A percentile compares a stretch with the other conserved stretches of the same genome.
Evolutionary conservation across 2,329 filamentous ascomycete genomes (phyloP).

Genomic region (Monosporascus sp.): DNA sequence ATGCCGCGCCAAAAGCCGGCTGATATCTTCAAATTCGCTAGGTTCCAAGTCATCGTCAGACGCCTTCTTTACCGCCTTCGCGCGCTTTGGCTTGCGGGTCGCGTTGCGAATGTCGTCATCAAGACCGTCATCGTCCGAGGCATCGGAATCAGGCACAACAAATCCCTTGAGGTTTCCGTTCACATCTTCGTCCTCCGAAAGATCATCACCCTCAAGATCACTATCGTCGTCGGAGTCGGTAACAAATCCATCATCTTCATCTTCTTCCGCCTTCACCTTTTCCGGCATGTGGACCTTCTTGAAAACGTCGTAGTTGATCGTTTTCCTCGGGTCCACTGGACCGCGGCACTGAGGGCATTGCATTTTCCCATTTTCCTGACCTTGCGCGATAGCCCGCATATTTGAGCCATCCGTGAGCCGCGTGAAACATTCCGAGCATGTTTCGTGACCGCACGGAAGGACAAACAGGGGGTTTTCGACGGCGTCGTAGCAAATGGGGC

Average conservation of each 20-base stretch:
- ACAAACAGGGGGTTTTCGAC: slow-evolving; percentile 72
- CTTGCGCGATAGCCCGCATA: slow-evolving; percentile 50
- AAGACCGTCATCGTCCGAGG: slow-evolving; percentile 27
- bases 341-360: slow-evolving; percentile 76
- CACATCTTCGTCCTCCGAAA: slow-evolving; percentile 27
- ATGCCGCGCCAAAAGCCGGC: slow-evolving; percentile 3
- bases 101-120: slow-evolving; percentile 25
- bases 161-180: slow-evolving; percentile 20
- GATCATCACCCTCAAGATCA: slow-evolving; percentile 27
- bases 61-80: slow-evolving; percentile 19
- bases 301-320: slow-evolving; percentile 72
- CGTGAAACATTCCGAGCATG: slow-evolving; percentile 71
- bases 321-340: slow-evolving; percentile 57
- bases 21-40: slow-evolving; percentile 12
- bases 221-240: slow-evolving; percentile 27
- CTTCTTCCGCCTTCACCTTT: slow-evolving; percentile 27
- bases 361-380: slow-evolving; percentile 50
- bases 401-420: slow-evolving; percentile 59
- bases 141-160: slow-evolving; percentile 27
- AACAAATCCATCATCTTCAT: slow-evolving; percentile 31
- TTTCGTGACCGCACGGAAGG: slow-evolving; percentile 76
- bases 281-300: slow-evolving; percentile 65
- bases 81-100: slow-evolving; percentile 22
- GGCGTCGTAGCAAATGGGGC: slow-evolving; percentile 76
- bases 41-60: slow-evolving; percentile 13